A percentile compares a stretch with the other conserved stretches of the same genome.
phyloP scores from a whole-genome alignment of 208 protist species.

The Wallacemonas sp. region DNA sequence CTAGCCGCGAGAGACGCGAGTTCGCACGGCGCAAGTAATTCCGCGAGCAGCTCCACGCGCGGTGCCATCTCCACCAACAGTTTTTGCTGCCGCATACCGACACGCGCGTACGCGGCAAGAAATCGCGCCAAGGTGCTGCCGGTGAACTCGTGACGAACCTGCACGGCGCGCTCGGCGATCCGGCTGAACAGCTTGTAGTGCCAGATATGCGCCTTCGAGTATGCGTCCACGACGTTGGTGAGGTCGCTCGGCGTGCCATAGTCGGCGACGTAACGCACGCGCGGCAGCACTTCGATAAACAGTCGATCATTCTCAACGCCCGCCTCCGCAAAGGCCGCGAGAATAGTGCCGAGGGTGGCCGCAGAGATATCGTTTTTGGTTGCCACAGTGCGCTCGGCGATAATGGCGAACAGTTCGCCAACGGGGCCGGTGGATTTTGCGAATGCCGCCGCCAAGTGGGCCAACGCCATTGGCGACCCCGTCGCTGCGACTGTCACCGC shows the following conservation, averaged over 20 bases:
- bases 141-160: slow-evolving; percentile 60
- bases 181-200: slow-evolving; percentile 85
- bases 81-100: slow-evolving; percentile 63
- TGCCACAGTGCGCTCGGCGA: slow-evolving; percentile 63
- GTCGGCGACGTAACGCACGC: slow-evolving; percentile 70
- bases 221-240: slow-evolving; percentile 70
- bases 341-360: slow-evolving; percentile 62
- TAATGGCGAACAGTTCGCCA: slow-evolving; percentile 71
- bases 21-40: slow-evolving; percentile 43
- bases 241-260: slow-evolving; percentile 78
- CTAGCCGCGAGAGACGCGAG: slow-evolving; percentile 38
- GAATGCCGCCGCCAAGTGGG: slow-evolving; percentile 57
- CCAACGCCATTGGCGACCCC: slow-evolving; percentile 38
- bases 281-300: slow-evolving; percentile 82
- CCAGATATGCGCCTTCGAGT: slow-evolving; percentile 75
- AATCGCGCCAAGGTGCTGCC: slow-evolving; percentile 37
- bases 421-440: slow-evolving; percentile 28
- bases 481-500: slow-evolving; percentile 52
- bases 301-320: slow-evolving; percentile 62
- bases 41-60: slow-evolving; percentile 58
- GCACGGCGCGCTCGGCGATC: slow-evolving; percentile 75
- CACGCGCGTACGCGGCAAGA: slow-evolving; percentile 51
- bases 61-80: slow-evolving; percentile 49
- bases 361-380: slow-evolving; percentile 58
- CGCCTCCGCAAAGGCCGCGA: slow-evolving; percentile 64